These are phyloP conservation scores for Heterobasidion parviporum DNA, from an alignment of 1,284 basidiomycete genomes.

Conservation along the genomic window DNA sequence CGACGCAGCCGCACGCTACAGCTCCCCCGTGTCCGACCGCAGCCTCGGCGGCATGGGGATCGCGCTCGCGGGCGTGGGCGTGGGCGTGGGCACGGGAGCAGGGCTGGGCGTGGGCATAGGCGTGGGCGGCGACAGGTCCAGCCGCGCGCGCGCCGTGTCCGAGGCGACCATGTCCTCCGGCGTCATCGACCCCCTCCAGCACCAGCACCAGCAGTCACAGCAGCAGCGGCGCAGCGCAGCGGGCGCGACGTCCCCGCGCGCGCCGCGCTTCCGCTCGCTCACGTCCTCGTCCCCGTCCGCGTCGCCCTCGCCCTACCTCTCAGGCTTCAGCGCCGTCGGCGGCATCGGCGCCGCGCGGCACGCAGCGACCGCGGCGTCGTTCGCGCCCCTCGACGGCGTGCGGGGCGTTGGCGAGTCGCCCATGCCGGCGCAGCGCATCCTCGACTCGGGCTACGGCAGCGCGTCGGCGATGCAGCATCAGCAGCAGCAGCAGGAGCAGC, in stretches of 20 bases:
- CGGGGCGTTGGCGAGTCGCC: conserved; percentile 59
- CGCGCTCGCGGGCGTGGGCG: background rate
- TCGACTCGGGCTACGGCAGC: background rate
- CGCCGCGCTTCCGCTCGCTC: background rate
- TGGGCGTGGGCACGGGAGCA: background rate
- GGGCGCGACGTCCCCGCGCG: background rate
- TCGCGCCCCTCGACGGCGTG: conserved; percentile 25
- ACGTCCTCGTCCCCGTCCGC: background rate
- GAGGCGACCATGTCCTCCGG: background rate
- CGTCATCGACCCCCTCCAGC: background rate
- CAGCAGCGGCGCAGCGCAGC: background rate
- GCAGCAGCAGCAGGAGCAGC: no score
- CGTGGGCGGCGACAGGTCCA: background rate
- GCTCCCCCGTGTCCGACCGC: no score
- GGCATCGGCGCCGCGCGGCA: no score
- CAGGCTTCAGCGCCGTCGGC: no score
- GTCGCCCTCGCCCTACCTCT: no score
- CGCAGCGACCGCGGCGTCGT: background rate
- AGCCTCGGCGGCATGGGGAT: background rate
- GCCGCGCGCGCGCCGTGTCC: background rate
- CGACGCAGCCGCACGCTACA: background rate
- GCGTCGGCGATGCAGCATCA: conserved; percentile 6
- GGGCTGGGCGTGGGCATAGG: background rate
- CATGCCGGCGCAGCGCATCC: conserved; percentile 23
- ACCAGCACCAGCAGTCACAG: no score